A percentile compares a stretch with the other conserved stretches of the same genome.
These are phyloP conservation scores for Neurospora sp. DNA, from an alignment of 2,329 filamentous ascomycete species.

Conservation along the genomic window DNA sequence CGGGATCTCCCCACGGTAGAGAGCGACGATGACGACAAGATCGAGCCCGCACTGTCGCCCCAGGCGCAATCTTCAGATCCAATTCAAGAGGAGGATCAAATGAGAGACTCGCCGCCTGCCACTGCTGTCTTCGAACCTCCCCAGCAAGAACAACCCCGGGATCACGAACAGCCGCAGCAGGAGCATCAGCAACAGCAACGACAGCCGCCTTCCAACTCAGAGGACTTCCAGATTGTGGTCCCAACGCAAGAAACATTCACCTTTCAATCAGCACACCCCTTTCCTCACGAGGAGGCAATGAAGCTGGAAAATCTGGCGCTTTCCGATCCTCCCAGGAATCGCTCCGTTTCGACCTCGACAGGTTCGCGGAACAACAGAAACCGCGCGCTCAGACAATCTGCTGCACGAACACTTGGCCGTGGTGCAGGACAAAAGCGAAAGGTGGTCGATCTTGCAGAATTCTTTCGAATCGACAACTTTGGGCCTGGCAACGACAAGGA, in stretches of 20 bases:
- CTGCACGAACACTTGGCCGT: conserved; percentile 37
- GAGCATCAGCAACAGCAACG: conserved; percentile 9
- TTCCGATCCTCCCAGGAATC: conserved; percentile 35
- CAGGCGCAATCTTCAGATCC: conserved; percentile 27
- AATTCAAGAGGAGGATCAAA: conserved; percentile 23
- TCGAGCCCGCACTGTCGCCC: conserved; percentile 48
- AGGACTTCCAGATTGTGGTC: conserved; percentile 32
- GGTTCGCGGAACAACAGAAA: conserved; percentile 19
- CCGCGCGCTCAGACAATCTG: conserved; percentile 9
- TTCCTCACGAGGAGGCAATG: conserved; percentile 44
- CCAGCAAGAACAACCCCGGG: conserved; percentile 1
- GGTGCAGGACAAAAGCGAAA: conserved; percentile 64
- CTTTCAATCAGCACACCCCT: conserved; percentile 56
- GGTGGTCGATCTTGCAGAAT: conserved; percentile 58
- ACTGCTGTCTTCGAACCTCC: conserved; percentile 8
- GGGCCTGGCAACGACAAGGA: conserved; percentile 49
- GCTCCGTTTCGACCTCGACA: conserved; percentile 15
- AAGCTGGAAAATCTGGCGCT: conserved; percentile 52
- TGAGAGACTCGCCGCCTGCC: conserved; percentile 27
- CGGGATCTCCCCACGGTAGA: conserved; percentile 39
- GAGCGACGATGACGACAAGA: conserved; percentile 56
- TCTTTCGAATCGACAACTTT: conserved; percentile 61
- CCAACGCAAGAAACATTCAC: conserved; percentile 56
- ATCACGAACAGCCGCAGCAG: conserved; percentile 8
- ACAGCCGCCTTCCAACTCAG: conserved; percentile 15